phyloP scores from a whole-genome alignment of 352 stramenopile genomes.

The Globisporangium paddicum region DNA sequence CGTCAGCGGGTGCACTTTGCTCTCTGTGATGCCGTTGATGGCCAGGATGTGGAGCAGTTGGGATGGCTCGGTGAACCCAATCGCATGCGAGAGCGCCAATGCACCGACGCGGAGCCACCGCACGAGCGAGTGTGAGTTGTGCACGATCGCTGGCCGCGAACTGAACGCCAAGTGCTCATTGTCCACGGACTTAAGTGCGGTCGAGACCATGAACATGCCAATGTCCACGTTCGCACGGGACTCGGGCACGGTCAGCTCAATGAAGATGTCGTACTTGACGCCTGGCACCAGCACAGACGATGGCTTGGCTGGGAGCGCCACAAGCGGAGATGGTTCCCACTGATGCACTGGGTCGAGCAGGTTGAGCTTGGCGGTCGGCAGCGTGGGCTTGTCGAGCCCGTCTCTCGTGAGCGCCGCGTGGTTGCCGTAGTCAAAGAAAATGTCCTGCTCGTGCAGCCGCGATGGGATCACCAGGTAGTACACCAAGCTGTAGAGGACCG shows the following conservation, averaged over 20 bases:
- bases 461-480: constrained; percentile 81
- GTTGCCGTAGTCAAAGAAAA: constrained; percentile 72
- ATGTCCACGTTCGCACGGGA: constrained; percentile 56
- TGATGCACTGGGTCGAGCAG: constrained; percentile 52
- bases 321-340: constrained; percentile 39
- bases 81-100: constrained; percentile 49
- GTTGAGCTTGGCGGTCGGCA: constrained; percentile 52
- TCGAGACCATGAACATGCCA: constrained; percentile 77
- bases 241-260: constrained; percentile 68
- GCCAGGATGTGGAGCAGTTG: constrained; percentile 47
- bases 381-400: constrained; percentile 14
- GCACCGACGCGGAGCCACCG: constrained; percentile 36
- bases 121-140: constrained; percentile 54
- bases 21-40: constrained; percentile 72
- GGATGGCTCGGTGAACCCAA: constrained; percentile 50
- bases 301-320: constrained; percentile 13
- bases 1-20: constrained; percentile 41
- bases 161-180: constrained; percentile 37
- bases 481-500: constrained; percentile 58
- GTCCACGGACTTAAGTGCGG: constrained; percentile 29
- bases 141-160: constrained; percentile 52
- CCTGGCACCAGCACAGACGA: constrained; percentile 46
- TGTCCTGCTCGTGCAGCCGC: constrained; percentile 67
- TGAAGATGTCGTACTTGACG: constrained; percentile 75
- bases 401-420: constrained; percentile 31